A percentile compares a stretch with the other conserved stretches of the same genome.
phyloP scores from a whole-genome alignment of 1,284 basidiomycete genomes.

The Ganoderma sp. region DNA sequence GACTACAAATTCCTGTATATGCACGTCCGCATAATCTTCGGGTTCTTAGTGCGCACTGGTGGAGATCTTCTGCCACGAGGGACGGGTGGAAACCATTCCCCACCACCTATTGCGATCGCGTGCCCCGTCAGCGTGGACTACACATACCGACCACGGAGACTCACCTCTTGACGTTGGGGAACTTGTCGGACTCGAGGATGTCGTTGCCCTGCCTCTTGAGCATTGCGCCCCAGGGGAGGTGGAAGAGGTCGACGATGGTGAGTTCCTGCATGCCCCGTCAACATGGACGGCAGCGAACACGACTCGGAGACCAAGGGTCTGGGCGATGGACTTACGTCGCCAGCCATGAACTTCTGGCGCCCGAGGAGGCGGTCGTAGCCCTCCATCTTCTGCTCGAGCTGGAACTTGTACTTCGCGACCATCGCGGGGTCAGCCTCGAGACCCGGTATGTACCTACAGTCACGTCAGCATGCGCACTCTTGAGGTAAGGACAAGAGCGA shows the following conservation, averaged over 20 bases:
- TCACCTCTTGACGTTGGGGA: constrained; percentile 42
- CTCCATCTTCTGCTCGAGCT: too few relatives aligned
- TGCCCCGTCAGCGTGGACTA: not conserved
- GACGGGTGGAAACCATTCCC: not conserved
- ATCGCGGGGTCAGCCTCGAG: too few relatives aligned
- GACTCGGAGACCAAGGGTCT: too few relatives aligned
- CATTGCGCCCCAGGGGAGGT: constrained; percentile 52
- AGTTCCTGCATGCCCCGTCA: constrained; percentile 33
- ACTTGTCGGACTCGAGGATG: constrained; percentile 33
- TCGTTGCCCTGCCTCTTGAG: constrained; percentile 33
- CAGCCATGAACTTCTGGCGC: too few relatives aligned
- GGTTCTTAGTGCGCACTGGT: not conserved
- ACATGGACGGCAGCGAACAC: too few relatives aligned
- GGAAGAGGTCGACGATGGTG: constrained; percentile 60
- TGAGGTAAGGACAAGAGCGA: not conserved
- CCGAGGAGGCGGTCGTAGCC: too few relatives aligned
- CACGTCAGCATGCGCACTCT: too few relatives aligned
- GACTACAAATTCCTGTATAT: too few relatives aligned
- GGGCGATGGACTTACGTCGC: too few relatives aligned
- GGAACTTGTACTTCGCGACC: too few relatives aligned
- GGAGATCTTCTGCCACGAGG: not conserved
- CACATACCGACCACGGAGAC: not conserved
- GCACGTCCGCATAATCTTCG: too few relatives aligned
- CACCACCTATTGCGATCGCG: not conserved
- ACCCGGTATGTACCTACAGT: constrained; percentile 24